Conservation (phyloP, 2,329 filamentous ascomycete species). For the Botrytis fragariae region DNA sequence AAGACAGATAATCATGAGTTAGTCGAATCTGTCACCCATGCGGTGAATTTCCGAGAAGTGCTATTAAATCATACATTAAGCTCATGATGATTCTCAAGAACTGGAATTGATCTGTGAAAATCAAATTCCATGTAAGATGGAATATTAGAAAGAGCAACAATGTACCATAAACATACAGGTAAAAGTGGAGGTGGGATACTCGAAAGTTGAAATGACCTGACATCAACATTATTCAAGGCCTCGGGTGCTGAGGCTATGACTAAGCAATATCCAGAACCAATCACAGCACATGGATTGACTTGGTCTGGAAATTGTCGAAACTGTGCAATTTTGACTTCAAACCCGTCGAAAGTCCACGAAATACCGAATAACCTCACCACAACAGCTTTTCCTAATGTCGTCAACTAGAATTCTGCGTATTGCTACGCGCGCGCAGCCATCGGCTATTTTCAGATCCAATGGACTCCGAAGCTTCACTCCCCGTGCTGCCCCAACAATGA, state of each 20-base stretch:
- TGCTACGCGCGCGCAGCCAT: conserved; percentile 62
- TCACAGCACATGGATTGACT: conserved; percentile 1
- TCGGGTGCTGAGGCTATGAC: not conserved
- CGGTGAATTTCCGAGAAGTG: not conserved
- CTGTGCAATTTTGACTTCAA: conserved; percentile 19
- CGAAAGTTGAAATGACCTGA: not conserved
- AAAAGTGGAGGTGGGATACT: conserved; percentile 2
- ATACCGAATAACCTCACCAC: conserved; percentile 23
- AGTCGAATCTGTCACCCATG: not conserved
- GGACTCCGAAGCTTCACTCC: conserved; percentile 55
- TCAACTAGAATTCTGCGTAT: conserved; percentile 68
- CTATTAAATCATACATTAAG: not conserved
- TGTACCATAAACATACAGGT: not conserved
- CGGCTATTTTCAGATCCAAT: conserved; percentile 62
- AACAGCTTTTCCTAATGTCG: conserved; percentile 52
- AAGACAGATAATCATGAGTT: not conserved
- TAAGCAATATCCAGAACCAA: conserved; percentile 15
- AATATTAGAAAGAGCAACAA: too few relatives aligned
- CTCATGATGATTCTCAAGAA: not conserved
- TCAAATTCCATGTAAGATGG: not conserved
- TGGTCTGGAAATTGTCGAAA: conserved; percentile 15
- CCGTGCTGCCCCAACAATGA: conserved; percentile 51
- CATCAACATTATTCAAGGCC: not conserved
- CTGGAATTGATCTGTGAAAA: not conserved
- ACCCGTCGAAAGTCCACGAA: conserved; percentile 21